phyloP scores from a whole-genome alignment of 2,329 filamentous ascomycete species.

The Aspergillus puulaauensis region DNA sequence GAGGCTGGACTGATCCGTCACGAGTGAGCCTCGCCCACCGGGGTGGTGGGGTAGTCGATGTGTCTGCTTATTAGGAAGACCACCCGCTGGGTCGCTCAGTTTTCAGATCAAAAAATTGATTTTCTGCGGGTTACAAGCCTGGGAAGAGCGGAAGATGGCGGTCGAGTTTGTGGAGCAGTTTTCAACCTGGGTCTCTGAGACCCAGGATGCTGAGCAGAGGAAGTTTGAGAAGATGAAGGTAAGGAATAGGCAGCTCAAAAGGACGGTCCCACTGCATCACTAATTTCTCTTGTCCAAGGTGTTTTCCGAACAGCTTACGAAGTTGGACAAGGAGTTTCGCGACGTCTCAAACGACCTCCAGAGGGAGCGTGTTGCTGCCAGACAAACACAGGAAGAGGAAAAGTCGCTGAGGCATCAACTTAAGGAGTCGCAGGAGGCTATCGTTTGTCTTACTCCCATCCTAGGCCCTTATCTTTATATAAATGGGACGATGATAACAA shows the following conservation, averaged over 20 bases:
- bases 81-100: accelerated
- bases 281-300: too few relatives aligned
- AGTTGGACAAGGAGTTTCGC: background rate
- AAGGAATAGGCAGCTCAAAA: too few relatives aligned
- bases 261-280: too few relatives aligned
- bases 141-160: background rate
- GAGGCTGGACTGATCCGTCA: too few relatives aligned
- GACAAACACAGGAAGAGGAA: background rate
- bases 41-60: too few relatives aligned
- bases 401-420: background rate
- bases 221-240: background rate
- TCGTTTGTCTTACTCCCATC: background rate
- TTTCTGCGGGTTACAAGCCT: too few relatives aligned
- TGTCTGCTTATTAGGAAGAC: too few relatives aligned
- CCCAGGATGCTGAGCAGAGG: background rate
- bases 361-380: background rate
- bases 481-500: background rate
- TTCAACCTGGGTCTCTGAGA: background rate
- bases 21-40: too few relatives aligned
- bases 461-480: background rate
- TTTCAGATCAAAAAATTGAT: too few relatives aligned
- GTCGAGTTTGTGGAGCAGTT: background rate
- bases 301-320: background rate
- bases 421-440: background rate
- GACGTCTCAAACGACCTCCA: background rate